A percentile compares a stretch with the other conserved stretches of the same genome.
Evolutionary conservation across 768 basidiomycete genomes (phyloP).

Genomic region (Roridomyces roridus): DNA sequence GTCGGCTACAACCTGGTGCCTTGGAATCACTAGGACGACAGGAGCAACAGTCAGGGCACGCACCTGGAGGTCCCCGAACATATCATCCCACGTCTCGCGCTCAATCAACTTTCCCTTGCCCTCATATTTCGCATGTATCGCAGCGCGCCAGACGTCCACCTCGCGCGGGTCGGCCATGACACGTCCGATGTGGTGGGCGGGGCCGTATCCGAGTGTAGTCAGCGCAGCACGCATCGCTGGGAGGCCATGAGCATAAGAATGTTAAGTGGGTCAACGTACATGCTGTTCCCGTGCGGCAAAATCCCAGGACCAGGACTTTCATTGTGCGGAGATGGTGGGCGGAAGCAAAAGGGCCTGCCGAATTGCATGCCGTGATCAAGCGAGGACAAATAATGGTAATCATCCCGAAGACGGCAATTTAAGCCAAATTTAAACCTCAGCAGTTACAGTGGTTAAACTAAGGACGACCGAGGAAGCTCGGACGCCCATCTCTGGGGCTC

Average conservation of each 20-base stretch:
- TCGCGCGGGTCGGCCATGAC: constrained; percentile 10
- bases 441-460: too few species aligned
- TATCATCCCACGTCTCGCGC: constrained; percentile 1
- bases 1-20: constrained; percentile 10
- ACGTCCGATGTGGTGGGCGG: constrained; percentile 17
- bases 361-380: too few species aligned
- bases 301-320: constrained; percentile 11
- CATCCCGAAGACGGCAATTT: too few species aligned
- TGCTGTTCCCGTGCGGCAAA: constrained; percentile 22
- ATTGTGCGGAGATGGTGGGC: too few species aligned
- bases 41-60: neutral
- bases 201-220: constrained; percentile 10
- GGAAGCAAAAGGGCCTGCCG: too few species aligned
- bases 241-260: neutral
- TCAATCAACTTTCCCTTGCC: neutral
- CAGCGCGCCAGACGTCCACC: constrained; percentile 10
- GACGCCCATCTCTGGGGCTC: too few species aligned
- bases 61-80: constrained; percentile 14
- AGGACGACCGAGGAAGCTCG: too few species aligned
- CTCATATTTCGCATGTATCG: constrained; percentile 12
- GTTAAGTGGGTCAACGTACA: neutral
- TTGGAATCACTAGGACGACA: neutral
- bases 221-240: constrained; percentile 22
- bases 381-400: too few species aligned
- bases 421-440: too few species aligned